phyloP scores from a whole-genome alignment of 1,284 basidiomycete genomes.

The Porogramme epimiltina region DNA sequence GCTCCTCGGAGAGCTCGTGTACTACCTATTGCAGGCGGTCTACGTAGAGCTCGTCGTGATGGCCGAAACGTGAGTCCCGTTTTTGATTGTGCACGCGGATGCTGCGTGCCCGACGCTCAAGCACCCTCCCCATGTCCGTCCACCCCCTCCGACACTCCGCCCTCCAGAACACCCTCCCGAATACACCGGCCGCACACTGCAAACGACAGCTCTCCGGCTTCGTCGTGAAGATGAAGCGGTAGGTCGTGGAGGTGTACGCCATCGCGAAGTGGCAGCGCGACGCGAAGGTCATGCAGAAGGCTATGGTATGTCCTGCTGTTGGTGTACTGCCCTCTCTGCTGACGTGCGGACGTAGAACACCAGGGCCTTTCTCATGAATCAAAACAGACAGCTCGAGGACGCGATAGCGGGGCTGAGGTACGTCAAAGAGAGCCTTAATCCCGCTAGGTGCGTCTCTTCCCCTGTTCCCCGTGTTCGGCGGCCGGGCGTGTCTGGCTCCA shows the following conservation, averaged over 20 bases:
- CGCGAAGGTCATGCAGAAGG: slow-evolving; percentile 79
- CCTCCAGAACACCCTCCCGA: no score
- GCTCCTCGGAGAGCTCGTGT: slow-evolving; percentile 73
- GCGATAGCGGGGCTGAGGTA: slow-evolving; percentile 66
- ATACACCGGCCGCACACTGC: no score
- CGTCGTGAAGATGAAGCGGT: slow-evolving; percentile 86
- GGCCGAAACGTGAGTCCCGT: slow-evolving; percentile 86
- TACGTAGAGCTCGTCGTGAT: slow-evolving; percentile 84
- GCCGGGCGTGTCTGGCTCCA: no score
- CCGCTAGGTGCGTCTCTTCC: slow-evolving; percentile 57
- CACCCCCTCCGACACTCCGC: slow-evolving; percentile 78
- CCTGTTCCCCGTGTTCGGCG: background rate
- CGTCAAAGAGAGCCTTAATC: slow-evolving; percentile 67
- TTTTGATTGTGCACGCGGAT: no score
- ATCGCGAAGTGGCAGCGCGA: slow-evolving; percentile 83
- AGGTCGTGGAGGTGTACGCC: slow-evolving; percentile 88
- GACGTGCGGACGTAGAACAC: slow-evolving; percentile 58
- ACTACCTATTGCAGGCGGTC: slow-evolving; percentile 75
- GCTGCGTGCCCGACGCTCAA: no score
- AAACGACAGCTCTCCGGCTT: slow-evolving; percentile 85
- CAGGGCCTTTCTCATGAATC: slow-evolving; percentile 79
- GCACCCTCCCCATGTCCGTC: slow-evolving; percentile 48
- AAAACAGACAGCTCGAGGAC: slow-evolving; percentile 81
- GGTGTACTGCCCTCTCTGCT: slow-evolving; percentile 1
- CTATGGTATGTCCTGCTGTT: slow-evolving; percentile 58